Evolutionary conservation across 2,329 filamentous ascomycete genomes (phyloP).

Genomic region (Ceratocystis destructans): DNA sequence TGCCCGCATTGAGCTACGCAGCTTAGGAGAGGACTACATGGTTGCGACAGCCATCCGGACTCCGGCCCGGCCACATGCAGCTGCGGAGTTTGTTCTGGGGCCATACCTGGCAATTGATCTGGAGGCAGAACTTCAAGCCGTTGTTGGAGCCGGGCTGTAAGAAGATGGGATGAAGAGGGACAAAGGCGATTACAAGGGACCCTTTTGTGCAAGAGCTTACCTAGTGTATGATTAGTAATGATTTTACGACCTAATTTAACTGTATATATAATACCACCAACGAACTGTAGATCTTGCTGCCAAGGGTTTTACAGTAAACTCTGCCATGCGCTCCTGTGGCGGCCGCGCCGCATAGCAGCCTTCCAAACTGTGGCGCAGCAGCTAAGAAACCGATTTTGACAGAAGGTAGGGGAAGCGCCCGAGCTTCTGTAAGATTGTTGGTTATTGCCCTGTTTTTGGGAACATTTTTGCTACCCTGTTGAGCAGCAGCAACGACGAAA

Average conservation of each 20-base stretch:
- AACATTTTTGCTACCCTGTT: background rate
- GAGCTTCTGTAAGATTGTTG: background rate
- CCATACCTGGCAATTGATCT: conserved; percentile 12
- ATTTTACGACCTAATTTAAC: background rate
- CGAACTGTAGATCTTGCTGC: too few species aligned
- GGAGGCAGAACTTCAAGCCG: background rate
- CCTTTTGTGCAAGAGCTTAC: background rate
- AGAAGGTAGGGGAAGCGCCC: background rate
- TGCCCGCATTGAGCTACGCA: conserved; percentile 16
- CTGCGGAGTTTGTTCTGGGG: conserved; percentile 4
- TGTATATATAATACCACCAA: too few species aligned
- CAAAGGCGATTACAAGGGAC: background rate
- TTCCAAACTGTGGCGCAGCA: background rate
- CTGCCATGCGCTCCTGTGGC: too few species aligned
- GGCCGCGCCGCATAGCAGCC: too few species aligned
- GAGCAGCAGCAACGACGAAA: background rate
- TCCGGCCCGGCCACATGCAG: conserved; percentile 4
- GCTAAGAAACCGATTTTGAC: background rate
- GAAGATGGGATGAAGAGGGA: background rate
- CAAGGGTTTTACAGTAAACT: too few species aligned
- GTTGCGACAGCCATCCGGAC: conserved; percentile 17
- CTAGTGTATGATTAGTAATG: conserved; percentile 8
- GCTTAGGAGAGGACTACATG: conserved; percentile 14
- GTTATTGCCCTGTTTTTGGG: background rate
- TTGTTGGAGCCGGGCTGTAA: background rate